These are phyloP conservation scores for Pythium insidiosum DNA, from an alignment of 352 stramenopile genomes.

Conservation along the genomic window DNA sequence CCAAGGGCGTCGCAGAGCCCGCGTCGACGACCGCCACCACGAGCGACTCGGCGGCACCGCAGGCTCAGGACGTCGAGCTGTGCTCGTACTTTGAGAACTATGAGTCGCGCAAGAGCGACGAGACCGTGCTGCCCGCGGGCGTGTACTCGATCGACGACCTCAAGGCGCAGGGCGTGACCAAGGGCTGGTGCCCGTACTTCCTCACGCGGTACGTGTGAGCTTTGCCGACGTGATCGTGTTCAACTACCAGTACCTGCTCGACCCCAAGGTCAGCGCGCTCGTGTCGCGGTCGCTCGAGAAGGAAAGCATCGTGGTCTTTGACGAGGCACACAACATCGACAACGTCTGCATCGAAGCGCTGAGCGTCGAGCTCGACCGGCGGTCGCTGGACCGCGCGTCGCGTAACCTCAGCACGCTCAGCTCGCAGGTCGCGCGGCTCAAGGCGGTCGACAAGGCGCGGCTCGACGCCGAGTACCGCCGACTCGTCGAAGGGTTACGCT, in stretches of 20 bases:
- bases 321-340: constrained; percentile 99
- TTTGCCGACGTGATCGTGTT: constrained; percentile 98
- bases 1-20: constrained; percentile 15
- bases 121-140: constrained; percentile 85
- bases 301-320: constrained; percentile 93
- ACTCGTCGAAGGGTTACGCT: constrained; percentile 93
- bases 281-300: constrained; percentile 94
- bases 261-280: constrained; percentile 92
- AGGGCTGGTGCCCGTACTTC: constrained; percentile 98
- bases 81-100: constrained; percentile 92
- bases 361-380: constrained; percentile 93
- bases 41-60: too few species aligned
- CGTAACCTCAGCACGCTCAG: constrained; percentile 82
- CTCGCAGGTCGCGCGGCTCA: constrained; percentile 78
- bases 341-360: constrained; percentile 99
- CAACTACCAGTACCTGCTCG: constrained; percentile 99
- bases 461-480: constrained; percentile 94
- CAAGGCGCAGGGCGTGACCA: constrained; percentile 86
- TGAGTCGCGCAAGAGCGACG: constrained; percentile 81
- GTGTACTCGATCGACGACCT: constrained; percentile 97
- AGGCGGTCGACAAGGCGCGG: constrained; percentile 85
- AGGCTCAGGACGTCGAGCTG: constrained; percentile 52
- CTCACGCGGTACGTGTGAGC: constrained; percentile 95
- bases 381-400: constrained; percentile 88
- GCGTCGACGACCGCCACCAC: too few species aligned